Conservation (phyloP, 192 early-diverging fungal species). For the Coemansia sp. region DNA sequence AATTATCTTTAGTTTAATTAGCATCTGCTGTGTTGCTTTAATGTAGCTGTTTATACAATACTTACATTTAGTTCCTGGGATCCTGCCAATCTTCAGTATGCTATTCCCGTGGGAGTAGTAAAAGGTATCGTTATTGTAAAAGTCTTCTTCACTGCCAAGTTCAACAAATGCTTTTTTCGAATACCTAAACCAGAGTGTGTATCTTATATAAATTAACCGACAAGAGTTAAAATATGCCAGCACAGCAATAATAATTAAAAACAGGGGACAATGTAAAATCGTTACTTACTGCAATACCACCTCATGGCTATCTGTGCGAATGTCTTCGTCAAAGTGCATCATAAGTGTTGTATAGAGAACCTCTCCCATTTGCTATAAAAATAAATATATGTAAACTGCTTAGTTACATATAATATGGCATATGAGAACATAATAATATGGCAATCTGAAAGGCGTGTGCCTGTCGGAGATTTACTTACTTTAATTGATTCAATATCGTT, state of each 20-base stretch:
- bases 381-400: background rate
- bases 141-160: slow-evolving; percentile 12
- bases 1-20: too few species aligned
- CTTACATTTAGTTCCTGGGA: slow-evolving; percentile 28
- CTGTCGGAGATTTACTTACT: slow-evolving; percentile 6
- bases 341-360: slow-evolving; percentile 32
- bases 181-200: slow-evolving; percentile 1
- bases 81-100: slow-evolving; percentile 27
- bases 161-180: slow-evolving; percentile 18
- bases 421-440: background rate
- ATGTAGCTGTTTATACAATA: background rate
- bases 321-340: slow-evolving; percentile 34
- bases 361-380: slow-evolving; percentile 43
- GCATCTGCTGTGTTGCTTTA: background rate
- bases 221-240: background rate
- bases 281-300: background rate
- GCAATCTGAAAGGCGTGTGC: background rate
- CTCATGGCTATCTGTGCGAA: background rate
- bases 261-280: background rate
- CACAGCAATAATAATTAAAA: background rate
- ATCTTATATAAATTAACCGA: background rate
- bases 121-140: slow-evolving; percentile 18
- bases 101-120: slow-evolving; percentile 41
- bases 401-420: background rate
- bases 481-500: slow-evolving; percentile 24